Evolutionary conservation across 169 alveolate species (phyloP).

Genomic region (Sarcocystis neurona): DNA sequence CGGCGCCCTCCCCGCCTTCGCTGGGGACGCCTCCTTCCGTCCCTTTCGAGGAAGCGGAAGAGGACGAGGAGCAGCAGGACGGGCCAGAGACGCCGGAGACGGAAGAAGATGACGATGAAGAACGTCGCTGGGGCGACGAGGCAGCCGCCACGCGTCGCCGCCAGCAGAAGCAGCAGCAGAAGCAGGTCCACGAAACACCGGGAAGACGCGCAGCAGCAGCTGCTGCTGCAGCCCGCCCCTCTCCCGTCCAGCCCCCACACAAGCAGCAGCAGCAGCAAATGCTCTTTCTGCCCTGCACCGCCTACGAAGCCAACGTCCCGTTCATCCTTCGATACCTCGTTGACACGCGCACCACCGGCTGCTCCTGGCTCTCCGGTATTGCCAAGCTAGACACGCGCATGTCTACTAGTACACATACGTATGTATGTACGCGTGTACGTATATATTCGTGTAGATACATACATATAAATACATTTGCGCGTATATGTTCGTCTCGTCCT

Average conservation of each 20-base stretch:
- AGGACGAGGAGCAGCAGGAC: not conserved
- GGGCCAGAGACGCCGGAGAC: no score
- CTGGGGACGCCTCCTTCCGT: no score
- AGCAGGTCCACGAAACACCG: no score
- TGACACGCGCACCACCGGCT: slow-evolving; percentile 93
- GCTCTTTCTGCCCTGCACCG: slow-evolving; percentile 63
- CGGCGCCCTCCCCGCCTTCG: no score
- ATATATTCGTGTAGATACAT: not conserved
- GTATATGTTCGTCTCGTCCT: not conserved
- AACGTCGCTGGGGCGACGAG: not conserved
- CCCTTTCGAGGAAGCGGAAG: not conserved
- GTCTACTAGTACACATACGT: not conserved
- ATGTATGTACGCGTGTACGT: slow-evolving; percentile 16
- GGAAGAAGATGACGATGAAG: not conserved
- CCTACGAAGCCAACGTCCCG: slow-evolving; percentile 96
- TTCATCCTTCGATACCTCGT: slow-evolving; percentile 95
- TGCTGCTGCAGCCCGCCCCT: not conserved
- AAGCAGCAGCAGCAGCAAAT: no score
- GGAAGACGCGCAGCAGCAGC: not conserved
- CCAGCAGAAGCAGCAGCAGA: not conserved
- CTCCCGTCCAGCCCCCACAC: not conserved
- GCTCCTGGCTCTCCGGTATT: slow-evolving; percentile 91
- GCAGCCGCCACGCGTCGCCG: not conserved
- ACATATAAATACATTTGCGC: not conserved
- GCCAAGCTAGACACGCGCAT: not conserved